Conservation (phyloP, 2,329 filamentous ascomycete genomes). For the Ampelomyces quisqualis region DNA sequence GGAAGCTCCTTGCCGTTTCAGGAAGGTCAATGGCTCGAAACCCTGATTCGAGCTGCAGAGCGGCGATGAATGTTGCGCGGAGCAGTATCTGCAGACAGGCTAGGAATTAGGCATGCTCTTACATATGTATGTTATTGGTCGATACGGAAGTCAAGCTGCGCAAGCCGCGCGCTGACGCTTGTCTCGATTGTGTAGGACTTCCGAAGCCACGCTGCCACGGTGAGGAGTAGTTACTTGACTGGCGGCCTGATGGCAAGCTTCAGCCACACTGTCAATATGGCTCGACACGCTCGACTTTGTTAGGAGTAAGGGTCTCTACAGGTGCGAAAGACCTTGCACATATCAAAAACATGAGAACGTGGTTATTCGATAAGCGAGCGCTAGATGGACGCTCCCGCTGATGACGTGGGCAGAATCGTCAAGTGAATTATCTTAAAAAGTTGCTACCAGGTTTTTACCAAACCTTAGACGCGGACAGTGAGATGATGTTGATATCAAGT, state of each 20-base stretch:
- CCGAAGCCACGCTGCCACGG: constrained; percentile 17
- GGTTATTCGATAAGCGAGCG: too few relatives aligned
- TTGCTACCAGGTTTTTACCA: too few relatives aligned
- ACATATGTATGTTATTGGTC: constrained; percentile 38
- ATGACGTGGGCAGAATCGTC: too few relatives aligned
- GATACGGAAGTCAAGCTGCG: constrained; percentile 24
- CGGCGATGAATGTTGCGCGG: constrained; percentile 23
- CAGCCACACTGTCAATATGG: constrained; percentile 5
- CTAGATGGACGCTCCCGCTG: too few relatives aligned
- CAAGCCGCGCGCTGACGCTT: constrained; percentile 20
- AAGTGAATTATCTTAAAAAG: too few relatives aligned
- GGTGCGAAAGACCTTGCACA: too few relatives aligned
- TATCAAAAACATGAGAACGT: too few relatives aligned
- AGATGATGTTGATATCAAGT: too few relatives aligned
- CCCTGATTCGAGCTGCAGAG: constrained; percentile 8
- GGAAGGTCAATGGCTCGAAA: constrained; percentile 30
- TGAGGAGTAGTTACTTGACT: too few relatives aligned
- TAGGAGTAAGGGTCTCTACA: neutral
- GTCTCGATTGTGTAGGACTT: constrained; percentile 9
- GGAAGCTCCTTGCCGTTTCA: constrained; percentile 33
- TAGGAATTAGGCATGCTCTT: constrained; percentile 20
- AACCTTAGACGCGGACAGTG: too few relatives aligned
- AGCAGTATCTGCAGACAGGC: constrained; percentile 33
- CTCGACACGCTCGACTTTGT: neutral
- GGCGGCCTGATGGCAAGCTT: neutral